Percentiles rank a stretch among this genome's conserved stretches.
phyloP scores from a whole-genome alignment of 441 rosid genomes.

The Hypseocharis bilobata region DNA sequence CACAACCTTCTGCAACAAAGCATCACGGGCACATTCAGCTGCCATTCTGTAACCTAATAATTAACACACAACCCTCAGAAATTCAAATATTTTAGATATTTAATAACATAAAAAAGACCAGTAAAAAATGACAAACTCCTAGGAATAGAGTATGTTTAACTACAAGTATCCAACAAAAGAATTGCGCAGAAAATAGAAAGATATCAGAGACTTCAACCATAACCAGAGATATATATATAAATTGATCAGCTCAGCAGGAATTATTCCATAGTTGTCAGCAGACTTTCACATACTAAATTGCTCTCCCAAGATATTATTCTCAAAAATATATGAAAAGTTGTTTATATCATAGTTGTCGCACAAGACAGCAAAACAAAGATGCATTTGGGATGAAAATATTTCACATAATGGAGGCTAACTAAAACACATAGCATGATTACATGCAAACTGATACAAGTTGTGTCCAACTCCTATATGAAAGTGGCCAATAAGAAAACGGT shows the following conservation, averaged over 20 bases:
- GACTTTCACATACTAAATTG: neutral
- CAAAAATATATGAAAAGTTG: neutral
- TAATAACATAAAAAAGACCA: neutral
- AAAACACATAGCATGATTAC: neutral
- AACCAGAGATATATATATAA: neutral
- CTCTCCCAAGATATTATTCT: neutral
- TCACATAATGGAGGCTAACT: neutral
- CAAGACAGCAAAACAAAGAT: neutral
- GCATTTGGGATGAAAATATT: neutral
- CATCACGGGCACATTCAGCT: slow-evolving; percentile 83
- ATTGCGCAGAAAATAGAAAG: neutral
- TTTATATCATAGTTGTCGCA: neutral
- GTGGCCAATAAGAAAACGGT: too few species aligned
- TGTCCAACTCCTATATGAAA: too few species aligned
- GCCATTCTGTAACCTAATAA: slow-evolving; percentile 83
- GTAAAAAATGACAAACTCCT: neutral
- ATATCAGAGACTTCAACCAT: neutral
- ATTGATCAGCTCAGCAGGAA: neutral
- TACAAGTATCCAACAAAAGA: neutral
- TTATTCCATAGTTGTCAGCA: neutral
- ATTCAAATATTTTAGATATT: neutral
- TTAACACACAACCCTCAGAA: slow-evolving; percentile 5
- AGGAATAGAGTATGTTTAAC: neutral
- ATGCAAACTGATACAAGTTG: neutral
- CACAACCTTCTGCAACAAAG: slow-evolving; percentile 54